Conservation (phyloP, 2,329 filamentous ascomycete species). For the Colletotrichum cordylinicola region DNA sequence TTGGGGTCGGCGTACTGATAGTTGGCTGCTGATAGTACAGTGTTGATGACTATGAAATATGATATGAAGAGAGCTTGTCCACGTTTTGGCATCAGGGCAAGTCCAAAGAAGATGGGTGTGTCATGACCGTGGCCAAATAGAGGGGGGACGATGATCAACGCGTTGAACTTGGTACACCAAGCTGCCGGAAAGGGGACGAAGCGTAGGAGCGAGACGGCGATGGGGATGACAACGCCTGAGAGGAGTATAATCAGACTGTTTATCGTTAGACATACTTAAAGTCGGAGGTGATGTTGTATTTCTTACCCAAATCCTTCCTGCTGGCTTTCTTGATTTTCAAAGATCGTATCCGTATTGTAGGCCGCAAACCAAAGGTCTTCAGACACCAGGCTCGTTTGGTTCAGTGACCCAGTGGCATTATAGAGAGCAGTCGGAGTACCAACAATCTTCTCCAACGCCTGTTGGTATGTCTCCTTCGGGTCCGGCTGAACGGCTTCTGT, state of each 20-base stretch:
- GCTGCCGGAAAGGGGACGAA: constrained; percentile 28
- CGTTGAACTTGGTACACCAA: constrained; percentile 25
- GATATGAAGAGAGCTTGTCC: constrained; percentile 51
- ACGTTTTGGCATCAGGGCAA: constrained; percentile 40
- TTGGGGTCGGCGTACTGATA: constrained; percentile 33
- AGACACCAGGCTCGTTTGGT: constrained; percentile 36
- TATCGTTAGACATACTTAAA: not conserved
- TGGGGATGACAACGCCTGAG: constrained; percentile 28
- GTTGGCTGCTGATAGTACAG: constrained; percentile 34
- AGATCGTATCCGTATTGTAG: constrained; percentile 9
- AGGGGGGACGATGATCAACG: constrained; percentile 33
- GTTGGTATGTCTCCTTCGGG: constrained; percentile 18
- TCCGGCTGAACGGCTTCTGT: constrained; percentile 11
- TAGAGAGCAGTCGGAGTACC: not conserved
- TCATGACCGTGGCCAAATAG: constrained; percentile 29
- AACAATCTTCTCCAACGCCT: constrained; percentile 1
- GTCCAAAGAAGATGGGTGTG: constrained; percentile 15
- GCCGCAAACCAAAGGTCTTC: constrained; percentile 29
- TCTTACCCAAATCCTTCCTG: not conserved
- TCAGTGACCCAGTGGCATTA: constrained; percentile 23
- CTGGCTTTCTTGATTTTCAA: not conserved
- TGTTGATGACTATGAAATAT: constrained; percentile 42
- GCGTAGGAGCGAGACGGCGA: constrained; percentile 33
- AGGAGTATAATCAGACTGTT: constrained; percentile 30
- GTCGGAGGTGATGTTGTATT: constrained; percentile 47